Evolutionary conservation across 2,329 filamentous ascomycete species (phyloP).

Genomic region (Colletotrichum caudatum): DNA sequence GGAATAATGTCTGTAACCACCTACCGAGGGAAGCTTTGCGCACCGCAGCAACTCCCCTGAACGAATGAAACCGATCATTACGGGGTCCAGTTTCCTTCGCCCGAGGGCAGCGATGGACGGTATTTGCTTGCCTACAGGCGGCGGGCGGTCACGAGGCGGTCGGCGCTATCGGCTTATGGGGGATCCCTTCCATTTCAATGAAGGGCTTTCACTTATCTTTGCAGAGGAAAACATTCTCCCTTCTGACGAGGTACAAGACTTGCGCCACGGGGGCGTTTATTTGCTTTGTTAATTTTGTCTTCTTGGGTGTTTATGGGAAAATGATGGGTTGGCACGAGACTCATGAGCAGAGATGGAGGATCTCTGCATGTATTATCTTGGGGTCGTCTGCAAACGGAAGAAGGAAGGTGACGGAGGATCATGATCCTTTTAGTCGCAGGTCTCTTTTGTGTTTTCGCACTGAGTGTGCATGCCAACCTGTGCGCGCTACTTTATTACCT

Average conservation of each 20-base stretch:
- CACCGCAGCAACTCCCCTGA: slow-evolving; percentile 8
- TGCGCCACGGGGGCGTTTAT: slow-evolving; percentile 36
- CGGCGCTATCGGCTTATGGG: slow-evolving; percentile 31
- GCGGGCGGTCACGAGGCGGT: slow-evolving; percentile 26
- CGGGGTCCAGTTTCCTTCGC: slow-evolving; percentile 13
- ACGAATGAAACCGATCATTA: slow-evolving; percentile 32
- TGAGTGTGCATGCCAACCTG: slow-evolving; percentile 24
- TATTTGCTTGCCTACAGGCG: slow-evolving; percentile 25
- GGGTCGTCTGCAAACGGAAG: slow-evolving; percentile 16
- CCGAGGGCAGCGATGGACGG: slow-evolving; percentile 13
- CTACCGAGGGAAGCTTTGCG: background rate
- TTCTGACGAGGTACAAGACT: slow-evolving; percentile 11
- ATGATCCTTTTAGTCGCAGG: slow-evolving; percentile 5
- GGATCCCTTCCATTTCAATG: slow-evolving; percentile 28
- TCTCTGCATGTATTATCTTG: slow-evolving; percentile 40
- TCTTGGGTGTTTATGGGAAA: slow-evolving; percentile 31
- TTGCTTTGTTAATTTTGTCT: slow-evolving; percentile 36
- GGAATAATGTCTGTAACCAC: slow-evolving; percentile 41
- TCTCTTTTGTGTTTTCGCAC: slow-evolving; percentile 24
- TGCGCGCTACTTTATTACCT: slow-evolving; percentile 6
- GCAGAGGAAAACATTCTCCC: slow-evolving; percentile 25
- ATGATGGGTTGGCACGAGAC: slow-evolving; percentile 36
- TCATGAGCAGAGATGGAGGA: slow-evolving; percentile 31
- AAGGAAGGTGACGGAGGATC: slow-evolving; percentile 9
- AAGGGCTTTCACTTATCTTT: slow-evolving; percentile 20